Evolutionary conservation across 2,329 filamentous ascomycete genomes (phyloP), one percentile per base, ranked within the genome.

Genomic region (Penicillium sp.): DNA sequence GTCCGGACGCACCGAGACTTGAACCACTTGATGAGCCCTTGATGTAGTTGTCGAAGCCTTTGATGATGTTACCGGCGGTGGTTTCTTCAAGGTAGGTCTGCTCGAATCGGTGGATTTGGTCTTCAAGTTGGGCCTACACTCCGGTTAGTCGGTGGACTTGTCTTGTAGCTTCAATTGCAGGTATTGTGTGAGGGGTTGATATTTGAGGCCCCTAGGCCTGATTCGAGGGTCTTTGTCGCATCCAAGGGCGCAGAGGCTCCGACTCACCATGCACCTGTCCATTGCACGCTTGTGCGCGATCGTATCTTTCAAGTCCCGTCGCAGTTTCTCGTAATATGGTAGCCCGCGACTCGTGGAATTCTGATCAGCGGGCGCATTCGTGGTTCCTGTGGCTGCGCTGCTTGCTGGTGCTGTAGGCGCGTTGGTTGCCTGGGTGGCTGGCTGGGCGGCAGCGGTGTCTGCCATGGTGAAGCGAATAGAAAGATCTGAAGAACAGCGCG

Each of bases 41-140:
- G 77, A 95, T 95, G 74, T 97, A 98, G 67, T 90, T 95, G 70
- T 98, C 93, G 70, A 98, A 98, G 20, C 93, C 93, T 42, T 88
- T 90, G 68, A 98, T 92, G 66, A 98, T 97, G 74, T 98, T 98
- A 39, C 93, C 93, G 18, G 81, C 81, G 61, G 79, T 83, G 4
- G 90, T 95, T 63, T 89, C 89, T 69, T 97, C 92, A 44, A 98
- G 83, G 69, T 98, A 98, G 15, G 85, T 80, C 50, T 85, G 83
- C 70, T 98, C 93, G 64, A 89, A 86, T 56, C 86, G 83, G 66
- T 81, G 84, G 62, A 98, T 97, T 57, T 81, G 80, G 43, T 95
- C 88, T 75, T 98, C 93, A 50, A 84, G 71, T 59, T 74, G 68
- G 44, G 76, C 70, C 81, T 84, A n/a, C 6, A 37, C 31, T 18